Conservation (phyloP, 192 early-diverging fungal genomes). For the Backusella parvicylindrica region DNA sequence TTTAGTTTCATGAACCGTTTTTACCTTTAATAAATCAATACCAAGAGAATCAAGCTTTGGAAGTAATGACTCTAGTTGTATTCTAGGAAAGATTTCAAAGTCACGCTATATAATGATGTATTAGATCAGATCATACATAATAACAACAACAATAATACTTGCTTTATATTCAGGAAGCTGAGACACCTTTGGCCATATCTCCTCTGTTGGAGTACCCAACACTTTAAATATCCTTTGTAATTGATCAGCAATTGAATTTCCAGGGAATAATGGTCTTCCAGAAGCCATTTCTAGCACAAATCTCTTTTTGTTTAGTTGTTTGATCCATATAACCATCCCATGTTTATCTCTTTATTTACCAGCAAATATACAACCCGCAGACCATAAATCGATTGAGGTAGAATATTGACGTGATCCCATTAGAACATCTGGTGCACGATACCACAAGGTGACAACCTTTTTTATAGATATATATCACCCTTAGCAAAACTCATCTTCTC, state of each 20-base stretch:
- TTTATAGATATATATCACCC: not conserved
- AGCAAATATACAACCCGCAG: constrained; percentile 86
- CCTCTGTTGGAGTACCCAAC: constrained; percentile 78
- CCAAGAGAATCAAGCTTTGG: constrained; percentile 84
- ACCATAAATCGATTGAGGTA: constrained; percentile 87
- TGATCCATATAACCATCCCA: not conserved
- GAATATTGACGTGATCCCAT: constrained; percentile 88
- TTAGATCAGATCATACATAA: not conserved
- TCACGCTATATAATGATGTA: constrained; percentile 39
- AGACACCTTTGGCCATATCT: constrained; percentile 81
- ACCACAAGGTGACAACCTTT: constrained; percentile 83
- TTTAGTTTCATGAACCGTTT: not conserved
- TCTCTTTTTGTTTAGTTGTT: not conserved
- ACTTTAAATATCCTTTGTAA: constrained; percentile 89
- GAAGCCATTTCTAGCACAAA: constrained; percentile 66
- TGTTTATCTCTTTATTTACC: constrained; percentile 31
- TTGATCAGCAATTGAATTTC: constrained; percentile 85
- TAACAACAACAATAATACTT: not conserved
- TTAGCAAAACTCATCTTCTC: not conserved
- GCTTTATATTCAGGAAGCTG: constrained; percentile 89
- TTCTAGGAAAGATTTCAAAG: constrained; percentile 71
- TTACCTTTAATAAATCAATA: constrained; percentile 78
- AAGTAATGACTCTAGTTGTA: constrained; percentile 68
- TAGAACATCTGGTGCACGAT: constrained; percentile 83
- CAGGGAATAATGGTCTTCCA: constrained; percentile 89